These are phyloP conservation scores for Phytophthora ramorum DNA, from an alignment of 352 stramenopile genomes.

Conservation along the genomic window DNA sequence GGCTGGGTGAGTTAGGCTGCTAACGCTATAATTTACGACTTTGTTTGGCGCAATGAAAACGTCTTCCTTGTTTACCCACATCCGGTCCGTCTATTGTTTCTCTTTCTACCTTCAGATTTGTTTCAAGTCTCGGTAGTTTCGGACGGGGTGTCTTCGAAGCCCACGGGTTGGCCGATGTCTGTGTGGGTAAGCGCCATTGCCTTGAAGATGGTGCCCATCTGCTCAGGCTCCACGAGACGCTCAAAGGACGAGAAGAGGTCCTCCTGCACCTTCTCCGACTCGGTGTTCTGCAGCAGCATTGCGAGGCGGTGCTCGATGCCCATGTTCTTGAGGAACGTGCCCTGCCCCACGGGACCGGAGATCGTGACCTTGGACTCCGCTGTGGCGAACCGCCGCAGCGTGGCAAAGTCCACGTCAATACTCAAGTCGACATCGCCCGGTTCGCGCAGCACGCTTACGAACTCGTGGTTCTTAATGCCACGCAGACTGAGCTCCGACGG, in stretches of 20 bases:
- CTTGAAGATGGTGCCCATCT: slow-evolving; percentile 96
- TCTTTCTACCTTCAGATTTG: slow-evolving; percentile 6
- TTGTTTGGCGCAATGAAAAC: slow-evolving; percentile 41
- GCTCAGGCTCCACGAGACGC: slow-evolving; percentile 90
- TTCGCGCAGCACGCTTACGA: slow-evolving; percentile 93
- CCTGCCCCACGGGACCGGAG: slow-evolving; percentile 92
- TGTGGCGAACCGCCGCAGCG: slow-evolving; percentile 73
- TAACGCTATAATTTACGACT: slow-evolving; percentile 57
- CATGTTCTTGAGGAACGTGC: slow-evolving; percentile 95
- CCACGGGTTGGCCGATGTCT: slow-evolving; percentile 62
- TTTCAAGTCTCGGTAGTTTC: not conserved
- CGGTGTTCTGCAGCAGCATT: slow-evolving; percentile 88
- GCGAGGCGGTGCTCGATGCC: slow-evolving; percentile 94
- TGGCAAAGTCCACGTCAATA: slow-evolving; percentile 91
- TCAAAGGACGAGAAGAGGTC: slow-evolving; percentile 93
- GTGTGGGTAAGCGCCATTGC: slow-evolving; percentile 89
- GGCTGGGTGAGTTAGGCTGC: slow-evolving; percentile 13
- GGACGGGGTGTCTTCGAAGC: slow-evolving; percentile 51
- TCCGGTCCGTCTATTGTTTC: slow-evolving; percentile 5
- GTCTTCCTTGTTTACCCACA: slow-evolving; percentile 11
- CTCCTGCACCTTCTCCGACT: slow-evolving; percentile 80
- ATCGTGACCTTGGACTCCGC: slow-evolving; percentile 64
- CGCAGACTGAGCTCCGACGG: slow-evolving; percentile 91
- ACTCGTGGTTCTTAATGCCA: slow-evolving; percentile 94
- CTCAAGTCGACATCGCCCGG: slow-evolving; percentile 94